Percentiles rank a stretch among this genome's conserved stretches.
These are phyloP conservation scores for Cyberlindnera japonica DNA, from an alignment of 805 yeast genomes.

Conservation along the genomic window DNA sequence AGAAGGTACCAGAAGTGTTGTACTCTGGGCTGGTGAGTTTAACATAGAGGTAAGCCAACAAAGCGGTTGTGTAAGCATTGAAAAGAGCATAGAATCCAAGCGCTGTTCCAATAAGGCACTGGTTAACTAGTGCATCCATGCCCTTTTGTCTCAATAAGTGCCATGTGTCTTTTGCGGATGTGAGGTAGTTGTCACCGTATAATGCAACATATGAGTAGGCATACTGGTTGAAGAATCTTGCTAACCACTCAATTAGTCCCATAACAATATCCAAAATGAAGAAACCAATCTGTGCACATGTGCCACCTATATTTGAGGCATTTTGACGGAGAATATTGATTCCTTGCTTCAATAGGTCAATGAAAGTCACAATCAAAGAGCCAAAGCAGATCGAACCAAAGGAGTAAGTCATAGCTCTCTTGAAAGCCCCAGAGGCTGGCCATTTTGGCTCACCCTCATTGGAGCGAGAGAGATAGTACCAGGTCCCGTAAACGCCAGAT, in stretches of 20 bases:
- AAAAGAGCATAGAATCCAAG: slow-evolving; percentile 72
- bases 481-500: slow-evolving; percentile 82
- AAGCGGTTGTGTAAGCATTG: slow-evolving; percentile 62
- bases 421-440: slow-evolving; percentile 80
- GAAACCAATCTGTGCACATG: slow-evolving; percentile 49
- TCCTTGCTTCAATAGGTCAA: slow-evolving; percentile 61
- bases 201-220: slow-evolving; percentile 85
- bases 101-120: slow-evolving; percentile 76
- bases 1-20: slow-evolving; percentile 53
- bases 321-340: slow-evolving; percentile 50
- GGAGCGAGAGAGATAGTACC: slow-evolving; percentile 79
- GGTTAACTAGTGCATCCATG: slow-evolving; percentile 78
- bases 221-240: slow-evolving; percentile 83
- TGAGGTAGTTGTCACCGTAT: slow-evolving; percentile 74
- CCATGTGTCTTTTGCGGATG: slow-evolving; percentile 81
- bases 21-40: slow-evolving; percentile 64
- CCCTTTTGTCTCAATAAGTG: slow-evolving; percentile 75
- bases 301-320: slow-evolving; percentile 48
- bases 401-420: slow-evolving; percentile 77
- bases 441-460: slow-evolving; percentile 75
- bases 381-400: slow-evolving; percentile 92
- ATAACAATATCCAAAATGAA: slow-evolving; percentile 56
- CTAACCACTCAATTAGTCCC: slow-evolving; percentile 71
- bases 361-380: slow-evolving; percentile 63
- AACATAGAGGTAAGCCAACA: slow-evolving; percentile 63